These are phyloP conservation scores for Cercospora berteroae DNA, from an alignment of 2,329 filamentous ascomycete genomes.

Conservation along the genomic window DNA sequence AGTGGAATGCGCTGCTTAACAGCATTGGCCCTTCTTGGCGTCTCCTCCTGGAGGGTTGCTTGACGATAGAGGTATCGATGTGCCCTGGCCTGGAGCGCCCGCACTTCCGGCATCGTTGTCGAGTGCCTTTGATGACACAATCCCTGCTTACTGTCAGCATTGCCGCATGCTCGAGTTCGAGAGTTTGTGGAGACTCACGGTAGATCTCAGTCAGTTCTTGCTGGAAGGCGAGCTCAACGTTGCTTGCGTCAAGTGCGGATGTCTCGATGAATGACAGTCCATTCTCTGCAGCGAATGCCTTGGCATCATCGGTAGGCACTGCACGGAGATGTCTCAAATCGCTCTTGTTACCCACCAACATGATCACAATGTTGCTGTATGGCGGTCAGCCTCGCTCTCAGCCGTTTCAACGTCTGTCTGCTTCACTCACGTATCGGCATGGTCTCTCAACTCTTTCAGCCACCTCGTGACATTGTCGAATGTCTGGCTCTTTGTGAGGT, in stretches of 20 bases:
- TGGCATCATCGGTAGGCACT: conserved; percentile 96
- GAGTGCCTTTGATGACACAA: conserved; percentile 95
- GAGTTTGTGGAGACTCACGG: conserved; percentile 39
- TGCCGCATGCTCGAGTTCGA: background rate
- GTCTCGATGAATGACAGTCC: conserved; percentile 79
- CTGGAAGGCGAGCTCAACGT: conserved; percentile 77
- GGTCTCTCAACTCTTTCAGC: conserved; percentile 97
- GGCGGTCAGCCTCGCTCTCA: conserved; percentile 37
- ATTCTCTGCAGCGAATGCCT: conserved; percentile 85
- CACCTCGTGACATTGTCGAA: conserved; percentile 69
- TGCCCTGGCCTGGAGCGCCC: conserved; percentile 62
- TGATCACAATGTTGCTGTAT: conserved; percentile 97
- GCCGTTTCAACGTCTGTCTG: conserved; percentile 41
- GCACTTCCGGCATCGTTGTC: conserved; percentile 59
- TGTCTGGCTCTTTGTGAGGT: conserved; percentile 29
- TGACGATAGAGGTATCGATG: conserved; percentile 77
- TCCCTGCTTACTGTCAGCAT: conserved; percentile 50
- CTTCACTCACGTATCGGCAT: conserved; percentile 85
- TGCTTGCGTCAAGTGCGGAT: conserved; percentile 96
- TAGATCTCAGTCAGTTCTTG: conserved; percentile 99
- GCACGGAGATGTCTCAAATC: conserved; percentile 98
- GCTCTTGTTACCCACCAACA: conserved; percentile 99
- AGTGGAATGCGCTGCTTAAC: conserved; percentile 38
- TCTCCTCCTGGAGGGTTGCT: conserved; percentile 80
- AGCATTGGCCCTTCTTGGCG: conserved; percentile 78